Conservation (phyloP, 305 asterid species). For the Plantago lanceolata region DNA sequence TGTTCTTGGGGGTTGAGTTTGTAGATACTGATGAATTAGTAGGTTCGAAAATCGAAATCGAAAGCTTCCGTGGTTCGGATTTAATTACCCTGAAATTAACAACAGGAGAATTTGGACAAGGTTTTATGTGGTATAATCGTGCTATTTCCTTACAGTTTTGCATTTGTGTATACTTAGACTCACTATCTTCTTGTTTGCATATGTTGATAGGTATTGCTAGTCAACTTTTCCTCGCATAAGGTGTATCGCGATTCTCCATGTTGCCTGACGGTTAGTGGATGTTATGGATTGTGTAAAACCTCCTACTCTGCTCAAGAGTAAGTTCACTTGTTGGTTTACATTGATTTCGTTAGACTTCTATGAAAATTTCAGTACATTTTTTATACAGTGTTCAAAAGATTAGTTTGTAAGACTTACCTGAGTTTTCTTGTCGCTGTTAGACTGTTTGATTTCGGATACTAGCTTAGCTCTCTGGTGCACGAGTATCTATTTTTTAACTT, state of each 20-base stretch:
- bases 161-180: conserved; percentile 11
- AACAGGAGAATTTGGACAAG: background rate
- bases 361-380: background rate
- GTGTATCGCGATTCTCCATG: conserved; percentile 43
- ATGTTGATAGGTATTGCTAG: conserved; percentile 29
- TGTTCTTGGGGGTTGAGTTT: background rate
- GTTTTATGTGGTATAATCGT: background rate
- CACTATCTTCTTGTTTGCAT: background rate
- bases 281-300: conserved; percentile 54
- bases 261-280: conserved; percentile 61
- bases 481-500: background rate
- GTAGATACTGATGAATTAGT: background rate
- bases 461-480: background rate
- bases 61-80: background rate
- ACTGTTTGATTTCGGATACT: no score
- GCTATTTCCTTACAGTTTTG: background rate
- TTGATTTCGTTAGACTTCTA: background rate
- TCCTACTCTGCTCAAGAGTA: conserved; percentile 51
- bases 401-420: no score
- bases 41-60: no score
- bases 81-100: background rate
- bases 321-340: conserved; percentile 21
- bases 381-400: background rate
- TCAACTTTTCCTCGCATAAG: conserved; percentile 13
- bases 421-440: no score